Evolutionary conservation across 73 alveolate genomes (phyloP), one percentile per base, ranked within the genome.

Genomic region (Durusdinium trenchii): DNA sequence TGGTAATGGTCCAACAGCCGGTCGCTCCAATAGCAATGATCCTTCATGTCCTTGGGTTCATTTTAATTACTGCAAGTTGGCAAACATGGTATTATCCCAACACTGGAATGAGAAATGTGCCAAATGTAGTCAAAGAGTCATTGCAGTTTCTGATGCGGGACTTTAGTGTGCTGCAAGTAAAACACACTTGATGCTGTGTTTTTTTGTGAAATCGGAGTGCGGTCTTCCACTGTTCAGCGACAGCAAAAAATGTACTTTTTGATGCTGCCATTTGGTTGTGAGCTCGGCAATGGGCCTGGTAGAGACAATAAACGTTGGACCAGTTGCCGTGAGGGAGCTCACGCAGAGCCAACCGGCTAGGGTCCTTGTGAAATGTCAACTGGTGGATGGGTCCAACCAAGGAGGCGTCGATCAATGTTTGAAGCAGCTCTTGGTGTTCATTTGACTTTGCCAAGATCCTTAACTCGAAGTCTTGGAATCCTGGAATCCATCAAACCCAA

Each of bases 361-460:
- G 82, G 20, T 69, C 50, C 9, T 81, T 42, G 71, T 46, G 23
- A 14, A 6, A 12, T 12, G 86, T 43, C 3, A 30, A 6, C 5
- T 81, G 91, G 23, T 48, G 0, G 5, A 47, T 48, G 7, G 91
- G 91, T 0, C 91, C 91, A 28, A 81, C 14, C 47, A 48, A 26
- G 0, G 71, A 28, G 36, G 91, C 46, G 48, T 81, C 91, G 0
- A 81, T n/a, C 35, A 81, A 10, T 4, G 50, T 23, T 32, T 81
- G 71, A 46, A 81, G 32, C 20, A 81, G 71, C 91, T 81, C 91
- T 81, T 81, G 91, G n/a, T n/a, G n/a, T n/a, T n/a, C n/a, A n/a
- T n/a, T n/a, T n/a, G n/a, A n/a, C n/a, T n/a, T n/a, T n/a, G n/a
- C n/a, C n/a, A n/a, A n/a, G n/a, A n/a, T n/a, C n/a, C n/a, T n/a